phyloP scores from a whole-genome alignment of 345 rosid genomes.

The Lenwebbia sp. region DNA sequence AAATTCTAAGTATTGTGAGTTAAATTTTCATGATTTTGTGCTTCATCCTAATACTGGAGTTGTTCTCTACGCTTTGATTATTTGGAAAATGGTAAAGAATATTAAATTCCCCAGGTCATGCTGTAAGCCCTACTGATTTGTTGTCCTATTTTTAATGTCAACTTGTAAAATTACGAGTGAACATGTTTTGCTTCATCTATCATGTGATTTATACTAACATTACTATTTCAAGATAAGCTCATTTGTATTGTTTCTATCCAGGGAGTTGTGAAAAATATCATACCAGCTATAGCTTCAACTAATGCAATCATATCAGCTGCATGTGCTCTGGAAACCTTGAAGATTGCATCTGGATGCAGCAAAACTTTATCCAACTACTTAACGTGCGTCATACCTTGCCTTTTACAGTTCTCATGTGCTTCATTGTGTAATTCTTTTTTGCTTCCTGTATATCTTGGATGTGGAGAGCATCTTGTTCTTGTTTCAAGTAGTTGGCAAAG shows the following conservation, averaged over 20 bases:
- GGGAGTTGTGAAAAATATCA: conserved; percentile 97
- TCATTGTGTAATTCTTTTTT: not conserved
- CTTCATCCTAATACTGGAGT: not conserved
- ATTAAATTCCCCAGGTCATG: not conserved
- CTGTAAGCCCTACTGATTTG: not conserved
- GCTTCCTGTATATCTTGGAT: not conserved
- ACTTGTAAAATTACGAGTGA: not conserved
- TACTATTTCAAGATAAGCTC: not conserved
- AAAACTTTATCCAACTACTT: conserved; percentile 81
- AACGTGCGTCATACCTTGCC: conserved; percentile 34
- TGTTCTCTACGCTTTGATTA: not conserved
- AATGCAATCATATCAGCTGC: conserved; percentile 93
- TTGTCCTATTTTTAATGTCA: not conserved
- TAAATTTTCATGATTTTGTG: not conserved
- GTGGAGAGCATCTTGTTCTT: not conserved
- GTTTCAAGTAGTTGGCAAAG: not conserved
- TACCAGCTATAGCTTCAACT: conserved; percentile 98
- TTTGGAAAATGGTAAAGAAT: not conserved
- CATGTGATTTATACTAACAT: not conserved
- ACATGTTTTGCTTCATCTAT: not conserved
- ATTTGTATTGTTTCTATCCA: conserved; percentile 7
- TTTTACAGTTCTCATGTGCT: not conserved
- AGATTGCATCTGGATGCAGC: conserved; percentile 94
- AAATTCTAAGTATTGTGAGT: not conserved
- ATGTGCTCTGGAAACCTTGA: conserved; percentile 90